Percentiles rank a stretch among this genome's conserved stretches.
phyloP scores from a whole-genome alignment of 2,329 filamentous ascomycete species.

The Chaetomium strumarium region DNA sequence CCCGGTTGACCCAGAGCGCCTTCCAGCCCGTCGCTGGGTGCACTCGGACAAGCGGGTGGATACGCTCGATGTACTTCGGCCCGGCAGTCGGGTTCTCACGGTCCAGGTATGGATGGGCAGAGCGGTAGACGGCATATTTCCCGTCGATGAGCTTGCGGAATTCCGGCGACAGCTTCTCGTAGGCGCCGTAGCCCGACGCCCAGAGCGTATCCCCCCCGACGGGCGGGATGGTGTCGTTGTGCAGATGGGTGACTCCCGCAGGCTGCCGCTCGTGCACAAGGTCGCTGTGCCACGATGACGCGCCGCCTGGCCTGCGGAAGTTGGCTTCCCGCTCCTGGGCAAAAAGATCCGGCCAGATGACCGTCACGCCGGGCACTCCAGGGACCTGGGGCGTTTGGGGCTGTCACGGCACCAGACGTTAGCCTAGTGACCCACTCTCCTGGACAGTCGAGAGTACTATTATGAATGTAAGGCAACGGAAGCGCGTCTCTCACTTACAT shows the following conservation, averaged over 20 bases:
- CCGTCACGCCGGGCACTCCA: neutral
- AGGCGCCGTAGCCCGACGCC: slow-evolving; percentile 4
- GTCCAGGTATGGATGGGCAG: slow-evolving; percentile 2
- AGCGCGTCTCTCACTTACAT: neutral
- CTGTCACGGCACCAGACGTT: neutral
- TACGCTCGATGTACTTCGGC: neutral
- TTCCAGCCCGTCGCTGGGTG: slow-evolving; percentile 5
- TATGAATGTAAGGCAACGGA: too few species aligned
- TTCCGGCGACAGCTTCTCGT: slow-evolving; percentile 5
- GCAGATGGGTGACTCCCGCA: slow-evolving; percentile 1
- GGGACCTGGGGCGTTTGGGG: slow-evolving; percentile 4
- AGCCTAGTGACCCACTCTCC: neutral
- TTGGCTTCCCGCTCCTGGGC: neutral
- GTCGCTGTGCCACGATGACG: slow-evolving; percentile 2
- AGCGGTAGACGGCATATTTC: slow-evolving; percentile 7
- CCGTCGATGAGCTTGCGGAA: slow-evolving; percentile 8
- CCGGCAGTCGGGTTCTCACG: slow-evolving; percentile 2
- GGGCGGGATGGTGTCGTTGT: slow-evolving; percentile 6
- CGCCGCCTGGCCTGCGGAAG: slow-evolving; percentile 7
- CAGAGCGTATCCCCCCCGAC: slow-evolving; percentile 6
- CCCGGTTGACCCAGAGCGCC: slow-evolving; percentile 6
- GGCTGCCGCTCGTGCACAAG: slow-evolving; percentile 7
- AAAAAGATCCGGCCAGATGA: slow-evolving; percentile 3
- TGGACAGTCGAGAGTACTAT: too few species aligned
- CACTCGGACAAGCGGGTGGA: slow-evolving; percentile 1